phyloP scores from a whole-genome alignment of 2,329 filamentous ascomycete species.

The Talaromyces sp. region DNA sequence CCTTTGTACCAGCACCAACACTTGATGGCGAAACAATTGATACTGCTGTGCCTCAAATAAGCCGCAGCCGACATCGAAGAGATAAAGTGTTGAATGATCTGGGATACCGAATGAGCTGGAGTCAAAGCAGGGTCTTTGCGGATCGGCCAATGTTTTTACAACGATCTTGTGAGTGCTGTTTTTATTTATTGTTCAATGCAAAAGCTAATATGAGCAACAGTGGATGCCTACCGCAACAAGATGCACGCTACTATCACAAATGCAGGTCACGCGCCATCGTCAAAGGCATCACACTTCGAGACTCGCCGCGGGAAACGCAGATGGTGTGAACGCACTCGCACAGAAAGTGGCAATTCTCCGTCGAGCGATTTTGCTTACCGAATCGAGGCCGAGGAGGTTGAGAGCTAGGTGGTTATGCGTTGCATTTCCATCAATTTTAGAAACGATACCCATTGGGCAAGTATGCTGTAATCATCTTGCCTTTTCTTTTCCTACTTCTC shows the following conservation, averaged over 20 bases:
- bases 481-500: neutral
- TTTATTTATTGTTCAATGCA: neutral
- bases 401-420: conserved; percentile 15
- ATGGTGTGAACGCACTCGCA: conserved; percentile 51
- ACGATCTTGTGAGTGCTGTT: conserved; percentile 67
- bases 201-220: conserved; percentile 39
- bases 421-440: neutral
- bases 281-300: conserved; percentile 79
- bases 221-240: conserved; percentile 92
- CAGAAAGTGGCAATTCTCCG: conserved; percentile 11
- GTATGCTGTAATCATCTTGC: neutral
- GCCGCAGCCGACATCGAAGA: conserved; percentile 63
- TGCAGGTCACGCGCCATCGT: conserved; percentile 66
- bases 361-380: conserved; percentile 21
- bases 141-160: conserved; percentile 82
- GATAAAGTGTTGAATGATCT: conserved; percentile 91
- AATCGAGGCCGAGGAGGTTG: conserved; percentile 33
- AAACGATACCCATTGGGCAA: neutral
- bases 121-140: conserved; percentile 86
- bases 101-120: conserved; percentile 93
- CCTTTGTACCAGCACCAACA: conserved; percentile 54
- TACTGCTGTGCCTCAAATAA: conserved; percentile 69
- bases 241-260: conserved; percentile 76
- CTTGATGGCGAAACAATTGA: conserved; percentile 67
- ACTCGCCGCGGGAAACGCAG: conserved; percentile 77